Conservation (phyloP, 768 basidiomycete genomes). For the Botryobasidium botryosum region DNA sequence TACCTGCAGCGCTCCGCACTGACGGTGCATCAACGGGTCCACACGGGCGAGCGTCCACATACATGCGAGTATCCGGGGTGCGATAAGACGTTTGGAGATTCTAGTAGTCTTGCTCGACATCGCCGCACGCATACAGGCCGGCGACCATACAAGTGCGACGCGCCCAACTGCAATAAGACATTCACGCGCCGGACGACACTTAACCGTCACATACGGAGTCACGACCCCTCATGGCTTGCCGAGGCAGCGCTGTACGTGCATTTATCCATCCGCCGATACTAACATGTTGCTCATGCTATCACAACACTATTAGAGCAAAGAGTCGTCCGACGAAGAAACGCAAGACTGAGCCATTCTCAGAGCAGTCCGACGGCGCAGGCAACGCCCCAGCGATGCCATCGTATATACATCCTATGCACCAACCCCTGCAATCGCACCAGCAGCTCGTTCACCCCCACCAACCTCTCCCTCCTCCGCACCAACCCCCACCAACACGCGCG, state of each 20-base stretch:
- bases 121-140: slow-evolving; percentile 69
- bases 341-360: neutral
- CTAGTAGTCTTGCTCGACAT: slow-evolving; percentile 81
- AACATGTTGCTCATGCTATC: no score
- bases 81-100: slow-evolving; percentile 77
- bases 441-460: slow-evolving; percentile 1
- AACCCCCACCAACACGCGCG: neutral
- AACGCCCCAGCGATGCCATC: neutral
- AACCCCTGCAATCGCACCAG: neutral
- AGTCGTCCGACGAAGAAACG: no score
- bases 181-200: slow-evolving; percentile 76
- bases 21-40: slow-evolving; percentile 75
- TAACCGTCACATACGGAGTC: slow-evolving; percentile 74
- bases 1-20: slow-evolving; percentile 60
- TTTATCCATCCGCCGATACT: slow-evolving; percentile 26
- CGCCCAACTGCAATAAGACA: slow-evolving; percentile 67
- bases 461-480: neutral
- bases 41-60: slow-evolving; percentile 89
- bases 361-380: neutral
- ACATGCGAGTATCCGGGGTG: slow-evolving; percentile 80
- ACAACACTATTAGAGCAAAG: no score
- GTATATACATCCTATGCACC: neutral
- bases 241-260: neutral
- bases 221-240: slow-evolving; percentile 57
- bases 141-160: slow-evolving; percentile 74